Evolutionary conservation across 768 basidiomycete genomes (phyloP), one percentile per base, ranked within the genome.

Genomic region (Lactarius vividus): DNA sequence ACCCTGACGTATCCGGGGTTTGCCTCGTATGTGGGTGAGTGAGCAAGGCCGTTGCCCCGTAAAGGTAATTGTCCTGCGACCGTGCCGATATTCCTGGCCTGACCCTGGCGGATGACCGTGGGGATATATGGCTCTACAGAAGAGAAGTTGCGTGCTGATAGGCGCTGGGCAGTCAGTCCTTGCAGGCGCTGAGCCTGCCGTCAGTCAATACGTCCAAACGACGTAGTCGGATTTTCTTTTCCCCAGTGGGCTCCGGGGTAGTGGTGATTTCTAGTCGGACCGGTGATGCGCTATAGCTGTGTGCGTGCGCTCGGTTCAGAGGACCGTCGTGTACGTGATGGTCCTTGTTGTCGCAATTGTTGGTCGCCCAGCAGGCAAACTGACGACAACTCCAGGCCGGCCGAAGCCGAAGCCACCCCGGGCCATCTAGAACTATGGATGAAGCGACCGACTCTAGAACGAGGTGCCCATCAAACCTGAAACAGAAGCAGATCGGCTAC

Each of bases 1-100:
- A 55, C 53, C 35, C 57, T 57, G 57, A 57, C 57, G 57, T 57
- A 57, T 39, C 57, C 57, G 57, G 57, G 57, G 57, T 39, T 33
- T 39, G 37, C 35, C 18, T 57, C 57, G 35, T 57, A 39, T 39
- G 57, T 26, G 11, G 56, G 37, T 39, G 35, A 13, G 35, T 39
- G 33, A n/a, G 10, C 35, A 39, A 57, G 20, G n/a, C 57, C 26
- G 18, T 33, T 57, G 11, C 57, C 57, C 57, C 57, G 37, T 33
- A 39, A 57, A 39, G 57, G 3, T 10, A 20, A 26, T 26, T 3
- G 23, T 37, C 33, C 57, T 33, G 5, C 31, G 29, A 15, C 33
- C 57, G 35, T 57, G 33, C 57, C 57, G 57, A 35, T 33, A 57
- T 5, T 3, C 56, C 56, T 55, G 54, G 28, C 31, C 37, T 35